Evolutionary conservation across 1,284 basidiomycete species (phyloP), one percentile per base, ranked within the genome.

Genomic region (Ganoderma resinaceum): DNA sequence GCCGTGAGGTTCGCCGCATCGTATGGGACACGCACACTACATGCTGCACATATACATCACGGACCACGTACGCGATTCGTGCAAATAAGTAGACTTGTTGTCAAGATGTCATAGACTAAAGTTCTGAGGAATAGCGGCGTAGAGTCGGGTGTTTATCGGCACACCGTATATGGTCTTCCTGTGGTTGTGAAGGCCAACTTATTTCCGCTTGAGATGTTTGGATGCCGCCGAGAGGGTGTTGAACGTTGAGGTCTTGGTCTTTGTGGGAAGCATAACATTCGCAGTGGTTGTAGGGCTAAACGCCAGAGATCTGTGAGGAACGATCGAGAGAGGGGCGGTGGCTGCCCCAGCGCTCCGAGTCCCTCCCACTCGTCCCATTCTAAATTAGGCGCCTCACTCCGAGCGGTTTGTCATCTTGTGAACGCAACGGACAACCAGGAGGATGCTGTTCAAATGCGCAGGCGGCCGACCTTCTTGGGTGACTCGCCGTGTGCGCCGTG

Each of bases 341-440:
- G n/a, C n/a, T n/a, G n/a, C n/a, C n/a, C n/a, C n/a, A n/a, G n/a
- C n/a, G n/a, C n/a, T n/a, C n/a, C n/a, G n/a, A n/a, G n/a, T n/a
- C n/a, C 14, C 37, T 38, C 37, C 6, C 23, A 11, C 52, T 29
- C 52, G 29, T 16, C 52, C 52, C 16, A 5, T 4, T 6, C 14
- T 18, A 20, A 31, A 8, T 55, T 33, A 59, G 37, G 66, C 62
- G 43, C 62, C 37, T 37, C 31, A 42, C 29, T 29, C 46, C 20
- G 42, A 53, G 12, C 2, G 55, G 63, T 68, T 61, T 65, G 67
- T 68, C 63, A 68, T 61, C 62, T 20, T 18, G 42, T 43, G 40
- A 26, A 59, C 37, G 57, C 52, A 38, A 37, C 23, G 35, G 14
- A 38, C 37, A 38, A 23, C 23, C 5, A 23, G 12, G 20, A 9